A percentile compares a stretch with the other conserved stretches of the same genome.
Conservation (phyloP, 163 green algal species). For the Scenedesmus sp. region DNA sequence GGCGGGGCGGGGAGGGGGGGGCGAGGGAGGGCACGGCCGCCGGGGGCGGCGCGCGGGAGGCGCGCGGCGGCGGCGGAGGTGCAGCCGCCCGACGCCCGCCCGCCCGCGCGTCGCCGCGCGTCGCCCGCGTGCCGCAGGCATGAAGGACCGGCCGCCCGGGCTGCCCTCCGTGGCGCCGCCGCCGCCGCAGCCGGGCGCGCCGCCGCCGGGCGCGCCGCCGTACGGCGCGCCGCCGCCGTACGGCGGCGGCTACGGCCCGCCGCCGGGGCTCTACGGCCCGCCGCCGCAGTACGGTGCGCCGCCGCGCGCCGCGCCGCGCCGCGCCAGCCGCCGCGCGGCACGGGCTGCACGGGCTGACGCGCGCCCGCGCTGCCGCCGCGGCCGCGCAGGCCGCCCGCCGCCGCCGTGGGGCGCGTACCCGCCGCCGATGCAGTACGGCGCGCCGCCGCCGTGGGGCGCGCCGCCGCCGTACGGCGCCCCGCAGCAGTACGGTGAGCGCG, state of each 20-base stretch:
- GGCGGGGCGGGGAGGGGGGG: background rate
- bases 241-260: slow-evolving; percentile 12
- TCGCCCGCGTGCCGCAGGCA: too few relatives aligned
- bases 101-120: too few relatives aligned
- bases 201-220: background rate
- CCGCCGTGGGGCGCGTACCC: too few relatives aligned
- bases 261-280: slow-evolving; percentile 10
- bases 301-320: too few relatives aligned
- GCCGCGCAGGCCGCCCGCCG: too few relatives aligned
- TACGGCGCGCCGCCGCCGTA: background rate
- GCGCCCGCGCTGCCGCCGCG: too few relatives aligned
- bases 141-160: background rate
- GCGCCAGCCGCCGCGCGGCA: too few relatives aligned
- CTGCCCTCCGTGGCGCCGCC: background rate
- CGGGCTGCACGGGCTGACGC: too few relatives aligned
- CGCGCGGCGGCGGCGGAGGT: background rate
- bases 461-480: slow-evolving; percentile 5
- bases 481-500: background rate
- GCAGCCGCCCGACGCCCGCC: slow-evolving; percentile 1
- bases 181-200: background rate
- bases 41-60: too few relatives aligned
- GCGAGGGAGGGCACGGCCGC: background rate
- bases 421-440: background rate
- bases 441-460: slow-evolving; percentile 17
- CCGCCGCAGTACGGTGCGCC: slow-evolving; percentile 13